Evolutionary conservation across 164 flowering plant species (phyloP).

Genomic region (Euptelea pleiosperma): DNA sequence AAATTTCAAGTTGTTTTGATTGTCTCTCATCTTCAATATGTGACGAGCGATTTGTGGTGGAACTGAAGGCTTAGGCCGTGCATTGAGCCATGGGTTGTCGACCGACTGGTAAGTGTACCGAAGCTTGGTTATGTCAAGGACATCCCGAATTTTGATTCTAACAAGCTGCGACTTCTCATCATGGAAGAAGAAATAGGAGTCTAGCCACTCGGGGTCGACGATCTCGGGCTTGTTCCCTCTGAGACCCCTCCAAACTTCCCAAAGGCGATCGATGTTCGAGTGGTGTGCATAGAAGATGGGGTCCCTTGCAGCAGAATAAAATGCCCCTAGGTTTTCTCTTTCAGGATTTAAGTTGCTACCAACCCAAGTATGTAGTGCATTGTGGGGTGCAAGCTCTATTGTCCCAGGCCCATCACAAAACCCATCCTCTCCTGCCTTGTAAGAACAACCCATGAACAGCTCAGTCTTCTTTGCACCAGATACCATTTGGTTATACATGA

Average conservation of each 20-base stretch:
- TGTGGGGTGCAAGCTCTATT: slow-evolving; percentile 27
- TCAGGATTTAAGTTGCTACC: slow-evolving; percentile 18
- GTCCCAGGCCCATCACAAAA: slow-evolving; percentile 28
- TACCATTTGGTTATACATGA: slow-evolving; percentile 30
- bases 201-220: slow-evolving; percentile 22
- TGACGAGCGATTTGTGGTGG: slow-evolving; percentile 18
- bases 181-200: slow-evolving; percentile 27
- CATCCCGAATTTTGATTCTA: slow-evolving; percentile 18
- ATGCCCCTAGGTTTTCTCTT: slow-evolving; percentile 25
- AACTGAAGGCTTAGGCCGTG: slow-evolving; percentile 23
- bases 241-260: slow-evolving; percentile 22
- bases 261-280: slow-evolving; percentile 27
- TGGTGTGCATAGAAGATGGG: slow-evolving; percentile 30
- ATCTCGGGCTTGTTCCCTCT: slow-evolving; percentile 11
- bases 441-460: slow-evolving; percentile 27
- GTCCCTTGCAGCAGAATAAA: slow-evolving; percentile 28
- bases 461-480: slow-evolving; percentile 29
- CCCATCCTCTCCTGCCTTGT: slow-evolving; percentile 18
- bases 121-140: slow-evolving; percentile 20
- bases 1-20: not conserved
- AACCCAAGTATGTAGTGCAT: slow-evolving; percentile 25
- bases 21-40: slow-evolving; percentile 9
- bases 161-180: slow-evolving; percentile 23
- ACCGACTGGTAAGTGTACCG: slow-evolving; percentile 17
- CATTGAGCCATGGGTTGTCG: slow-evolving; percentile 26